These are phyloP conservation scores for Ilex asprella DNA, from an alignment of 257 asterid genomes.

Conservation along the genomic window DNA sequence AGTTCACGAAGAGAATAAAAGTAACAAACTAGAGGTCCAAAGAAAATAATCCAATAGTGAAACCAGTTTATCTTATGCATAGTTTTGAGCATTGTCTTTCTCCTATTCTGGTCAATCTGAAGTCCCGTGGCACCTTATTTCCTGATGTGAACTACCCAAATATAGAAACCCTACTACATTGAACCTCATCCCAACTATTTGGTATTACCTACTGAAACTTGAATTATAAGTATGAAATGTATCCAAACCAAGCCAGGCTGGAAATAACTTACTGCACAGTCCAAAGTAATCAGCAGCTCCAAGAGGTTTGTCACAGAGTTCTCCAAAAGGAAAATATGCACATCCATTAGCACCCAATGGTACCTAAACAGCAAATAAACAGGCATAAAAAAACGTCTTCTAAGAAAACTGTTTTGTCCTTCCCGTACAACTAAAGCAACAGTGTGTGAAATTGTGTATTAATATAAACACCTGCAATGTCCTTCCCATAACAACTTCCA, in stretches of 20 bases:
- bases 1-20: too few relatives aligned
- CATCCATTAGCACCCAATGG: constrained; percentile 84
- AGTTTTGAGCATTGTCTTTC: too few relatives aligned
- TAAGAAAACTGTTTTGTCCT: not conserved
- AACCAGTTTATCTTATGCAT: too few relatives aligned
- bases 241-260: not conserved
- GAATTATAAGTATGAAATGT: not conserved
- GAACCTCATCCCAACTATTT: not conserved
- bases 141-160: too few relatives aligned
- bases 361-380: constrained; percentile 38
- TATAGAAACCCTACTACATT: not conserved
- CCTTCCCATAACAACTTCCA: constrained; percentile 95
- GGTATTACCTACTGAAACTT: not conserved
- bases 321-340: constrained; percentile 81
- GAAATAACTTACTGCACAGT: constrained; percentile 55
- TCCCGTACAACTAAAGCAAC: not conserved
- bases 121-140: too few relatives aligned
- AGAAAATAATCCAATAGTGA: too few relatives aligned
- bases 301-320: constrained; percentile 87
- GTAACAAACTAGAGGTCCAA: too few relatives aligned
- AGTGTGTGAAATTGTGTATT: not conserved
- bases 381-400: not conserved
- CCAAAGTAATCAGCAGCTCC: constrained; percentile 99
- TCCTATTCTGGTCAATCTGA: too few relatives aligned
- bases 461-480: constrained; percentile 48